phyloP scores from a whole-genome alignment of 768 basidiomycete species.

The Phaeotremella fagi region DNA sequence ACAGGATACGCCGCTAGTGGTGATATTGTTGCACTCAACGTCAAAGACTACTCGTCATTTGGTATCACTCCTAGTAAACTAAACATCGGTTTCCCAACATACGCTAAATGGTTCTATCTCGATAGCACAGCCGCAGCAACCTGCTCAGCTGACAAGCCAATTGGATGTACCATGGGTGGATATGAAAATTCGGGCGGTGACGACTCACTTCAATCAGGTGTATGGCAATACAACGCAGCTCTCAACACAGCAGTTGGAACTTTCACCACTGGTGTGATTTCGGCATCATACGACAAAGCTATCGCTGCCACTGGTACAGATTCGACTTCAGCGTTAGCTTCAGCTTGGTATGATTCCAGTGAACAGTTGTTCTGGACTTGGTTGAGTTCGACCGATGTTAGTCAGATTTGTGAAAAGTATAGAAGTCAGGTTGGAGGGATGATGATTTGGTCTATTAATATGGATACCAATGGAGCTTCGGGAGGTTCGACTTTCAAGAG shows the following conservation, averaged over 20 bases:
- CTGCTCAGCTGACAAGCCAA: background rate
- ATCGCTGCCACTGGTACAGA: background rate
- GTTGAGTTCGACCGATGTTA: conserved; percentile 17
- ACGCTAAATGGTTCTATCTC: conserved; percentile 31
- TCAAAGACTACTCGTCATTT: conserved; percentile 11
- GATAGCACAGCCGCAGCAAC: background rate
- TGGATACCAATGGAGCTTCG: conserved; percentile 7
- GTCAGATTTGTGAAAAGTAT: conserved; percentile 14
- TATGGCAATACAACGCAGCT: conserved; percentile 9
- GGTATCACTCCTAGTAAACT: conserved; percentile 19
- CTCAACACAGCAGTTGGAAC: background rate
- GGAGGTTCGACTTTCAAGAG: conserved; percentile 12
- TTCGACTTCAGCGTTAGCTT: background rate
- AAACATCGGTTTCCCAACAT: conserved; percentile 30
- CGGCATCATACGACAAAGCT: background rate
- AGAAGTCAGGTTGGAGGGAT: conserved; percentile 25
- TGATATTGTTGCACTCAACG: conserved; percentile 13
- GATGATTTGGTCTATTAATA: conserved; percentile 28
- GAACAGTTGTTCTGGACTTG: conserved; percentile 32
- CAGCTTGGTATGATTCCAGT: conserved; percentile 13
- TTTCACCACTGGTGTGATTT: background rate
- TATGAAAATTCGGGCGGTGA: conserved; percentile 4
- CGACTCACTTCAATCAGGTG: conserved; percentile 8
- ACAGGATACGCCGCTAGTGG: conserved; percentile 24
- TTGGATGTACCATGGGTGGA: conserved; percentile 21